phyloP scores from a whole-genome alignment of 2,329 filamentous ascomycete genomes.

The Fusarium tanahbumbuense region DNA sequence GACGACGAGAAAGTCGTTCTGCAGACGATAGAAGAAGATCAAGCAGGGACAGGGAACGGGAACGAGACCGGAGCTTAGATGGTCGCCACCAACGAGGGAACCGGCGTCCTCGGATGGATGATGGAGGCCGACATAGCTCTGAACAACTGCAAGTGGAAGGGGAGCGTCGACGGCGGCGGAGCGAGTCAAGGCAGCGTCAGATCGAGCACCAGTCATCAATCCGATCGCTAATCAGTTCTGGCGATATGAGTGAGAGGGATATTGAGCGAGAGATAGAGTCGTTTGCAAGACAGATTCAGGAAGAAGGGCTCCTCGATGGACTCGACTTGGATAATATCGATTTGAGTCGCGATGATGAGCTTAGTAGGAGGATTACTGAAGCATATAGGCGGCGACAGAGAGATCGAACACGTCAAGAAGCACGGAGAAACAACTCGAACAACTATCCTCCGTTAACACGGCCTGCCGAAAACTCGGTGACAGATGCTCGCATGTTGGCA shows the following conservation, averaged over 20 bases:
- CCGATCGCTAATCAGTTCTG: conserved; percentile 83
- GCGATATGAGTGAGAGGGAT: conserved; percentile 79
- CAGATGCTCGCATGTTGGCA: conserved; percentile 47
- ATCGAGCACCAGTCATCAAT: conserved; percentile 92
- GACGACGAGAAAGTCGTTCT: conserved; percentile 52
- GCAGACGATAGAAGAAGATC: conserved; percentile 48
- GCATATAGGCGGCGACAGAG: conserved; percentile 83
- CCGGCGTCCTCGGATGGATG: conserved; percentile 43
- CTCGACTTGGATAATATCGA: conserved; percentile 91
- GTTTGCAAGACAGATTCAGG: conserved; percentile 87
- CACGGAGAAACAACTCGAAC: conserved; percentile 57
- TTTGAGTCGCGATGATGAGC: conserved; percentile 84
- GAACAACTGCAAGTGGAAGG: conserved; percentile 55
- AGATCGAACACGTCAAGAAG: conserved; percentile 65
- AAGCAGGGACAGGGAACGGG: conserved; percentile 41
- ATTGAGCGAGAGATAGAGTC: conserved; percentile 91
- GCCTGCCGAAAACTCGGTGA: conserved; percentile 32
- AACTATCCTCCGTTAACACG: conserved; percentile 53
- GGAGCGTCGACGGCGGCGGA: conserved; percentile 53
- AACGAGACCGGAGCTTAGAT: conserved; percentile 46
- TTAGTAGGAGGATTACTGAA: conserved; percentile 90
- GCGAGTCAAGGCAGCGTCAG: conserved; percentile 65
- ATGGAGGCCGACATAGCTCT: conserved; percentile 44
- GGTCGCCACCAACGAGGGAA: conserved; percentile 47
- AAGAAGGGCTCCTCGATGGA: conserved; percentile 87